Evolutionary conservation across 78 protist species (phyloP), one percentile per base, ranked within the genome.

Genomic region (Bodo saltans): DNA sequence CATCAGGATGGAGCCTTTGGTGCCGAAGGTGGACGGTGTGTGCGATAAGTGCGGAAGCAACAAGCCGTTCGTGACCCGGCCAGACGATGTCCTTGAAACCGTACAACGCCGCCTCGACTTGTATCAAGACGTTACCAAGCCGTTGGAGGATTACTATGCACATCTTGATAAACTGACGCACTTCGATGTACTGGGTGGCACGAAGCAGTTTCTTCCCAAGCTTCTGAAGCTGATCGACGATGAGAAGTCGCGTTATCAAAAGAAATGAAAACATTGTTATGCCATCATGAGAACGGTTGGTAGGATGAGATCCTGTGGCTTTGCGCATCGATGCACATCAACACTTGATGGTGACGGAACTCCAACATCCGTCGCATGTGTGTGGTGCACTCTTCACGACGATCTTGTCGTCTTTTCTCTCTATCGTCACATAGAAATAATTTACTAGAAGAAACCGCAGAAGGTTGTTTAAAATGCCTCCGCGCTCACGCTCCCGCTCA

Each of bases 1-100:
- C 27, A 35, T 86, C 67, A 39, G 79, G 39, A 78, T 86, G 89
- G 70, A n/a, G 25, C 89, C 89, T 30, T 41, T 86, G 42, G 47
- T 71, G 3, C 89, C 89, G 25, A 41, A 27, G n/a, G 68, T 42
- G 41, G 79, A 3, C 33, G 81, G 81, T 32, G 11, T 70, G 2
- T 86, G 89, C 34, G 89, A 86, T 29, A 1, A 11, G 40, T 86
- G 89, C 72, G 82, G 17, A 17, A 1, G 33, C 35, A 32, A 84
- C 30, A 3, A n/a, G 37, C 53, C 12, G 52, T 17, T 86, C 37
- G 52, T 86, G 23, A 74, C 78, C 32, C 33, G 89, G 11, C 53
- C 1, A 1, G 89, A 86, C 67, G 89, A 86, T 39, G 12, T 69
- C 30, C 33, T 26, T 1, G 87, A 86, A 12, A 30, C 84, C 72